Base-by-base conservation (phyloP, 805 yeast species). In the Ogataea dorogensis region DNA sequence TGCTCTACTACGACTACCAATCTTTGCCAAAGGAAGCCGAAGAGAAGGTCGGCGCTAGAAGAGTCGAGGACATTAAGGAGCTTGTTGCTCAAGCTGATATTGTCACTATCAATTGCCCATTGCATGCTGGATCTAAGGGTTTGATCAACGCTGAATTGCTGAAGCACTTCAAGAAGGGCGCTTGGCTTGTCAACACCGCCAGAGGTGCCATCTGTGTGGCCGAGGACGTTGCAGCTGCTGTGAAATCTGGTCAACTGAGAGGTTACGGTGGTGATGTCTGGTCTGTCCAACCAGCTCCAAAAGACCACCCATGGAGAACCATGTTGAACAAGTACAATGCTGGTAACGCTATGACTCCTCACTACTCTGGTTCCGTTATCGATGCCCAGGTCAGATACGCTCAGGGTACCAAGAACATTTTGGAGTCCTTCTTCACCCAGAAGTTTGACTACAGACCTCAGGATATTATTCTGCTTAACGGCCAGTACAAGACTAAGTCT, bases 211-310 rank as follows among this genome's bases (percentile, higher is more conserved):
- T 84, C 50, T 73, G 83, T 57, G 78, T 71, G 38, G 81, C 75
- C 31, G 71, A 81, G 53, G 93, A 79, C 49, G 83, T 84, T 45
- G 88, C 86, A 0, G 88, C 70, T 10, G 91, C 91, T 1, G 73
- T 84, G 24, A 56, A 68, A 36, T 63, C 76, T 24, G 93, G 93
- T 32, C 80, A 79, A 50, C 58, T 84, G 32, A 68, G 81, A 51
- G 91, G 89, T 34, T 84, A 83, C 56, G 93, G 89, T 52, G 93
- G 91, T 50, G 93, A 84, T 61, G 93, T 84, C 34, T 83, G 91
- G 87, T 73, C 54, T 67, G 81, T 81, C n/a, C 94, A 84, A 62
- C 94, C 94, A 27, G 85, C 91, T 17, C 87, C 88, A 46, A 64
- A 67, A 36, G 71, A 71, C 58, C 88, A 82, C 55, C 88, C 88